A percentile compares a stretch with the other conserved stretches of the same genome.
phyloP scores from a whole-genome alignment of 1,139 yeast genomes.

The Magnusiomyces magnusii region DNA sequence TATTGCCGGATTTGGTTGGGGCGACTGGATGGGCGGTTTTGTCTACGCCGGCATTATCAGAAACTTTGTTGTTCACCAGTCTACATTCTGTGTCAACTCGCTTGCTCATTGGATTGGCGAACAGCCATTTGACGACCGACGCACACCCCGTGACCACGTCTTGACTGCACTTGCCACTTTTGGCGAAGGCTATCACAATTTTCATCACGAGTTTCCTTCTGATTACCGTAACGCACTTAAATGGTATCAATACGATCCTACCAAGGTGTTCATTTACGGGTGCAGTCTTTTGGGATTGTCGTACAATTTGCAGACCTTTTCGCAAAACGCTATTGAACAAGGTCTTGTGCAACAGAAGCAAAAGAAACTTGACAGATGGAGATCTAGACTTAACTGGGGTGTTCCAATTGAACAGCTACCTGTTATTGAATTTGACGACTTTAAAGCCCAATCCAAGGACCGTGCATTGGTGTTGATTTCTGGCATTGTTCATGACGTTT shows the following conservation, averaged over 20 bases:
- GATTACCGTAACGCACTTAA: conserved; percentile 96
- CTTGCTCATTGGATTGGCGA: conserved; percentile 98
- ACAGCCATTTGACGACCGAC: conserved; percentile 96
- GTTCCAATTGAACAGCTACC: conserved; percentile 76
- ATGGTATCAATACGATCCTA: conserved; percentile 99
- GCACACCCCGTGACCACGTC: conserved; percentile 95
- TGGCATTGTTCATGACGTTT: conserved; percentile 92
- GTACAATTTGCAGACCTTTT: conserved; percentile 83
- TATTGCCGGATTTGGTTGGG: conserved; percentile 73
- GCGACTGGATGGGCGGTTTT: conserved; percentile 89
- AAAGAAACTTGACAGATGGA: conserved; percentile 83
- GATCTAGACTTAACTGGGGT: conserved; percentile 86
- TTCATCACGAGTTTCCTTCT: conserved; percentile 98
- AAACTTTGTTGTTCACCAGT: conserved; percentile 85
- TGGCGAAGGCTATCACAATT: conserved; percentile 99
- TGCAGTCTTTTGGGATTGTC: conserved; percentile 78
- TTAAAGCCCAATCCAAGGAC: conserved; percentile 56
- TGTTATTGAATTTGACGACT: conserved; percentile 82
- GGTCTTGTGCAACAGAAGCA: conserved; percentile 95
- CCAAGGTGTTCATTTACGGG: conserved; percentile 68
- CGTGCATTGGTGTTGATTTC: conserved; percentile 70
- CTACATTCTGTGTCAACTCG: conserved; percentile 97
- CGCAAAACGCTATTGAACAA: conserved; percentile 94
- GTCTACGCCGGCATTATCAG: conserved; percentile 86
- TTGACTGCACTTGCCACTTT: conserved; percentile 91